These are phyloP conservation scores for Strombidium stylifer DNA, from an alignment of 73 alveolate genomes.

Conservation along the genomic window DNA sequence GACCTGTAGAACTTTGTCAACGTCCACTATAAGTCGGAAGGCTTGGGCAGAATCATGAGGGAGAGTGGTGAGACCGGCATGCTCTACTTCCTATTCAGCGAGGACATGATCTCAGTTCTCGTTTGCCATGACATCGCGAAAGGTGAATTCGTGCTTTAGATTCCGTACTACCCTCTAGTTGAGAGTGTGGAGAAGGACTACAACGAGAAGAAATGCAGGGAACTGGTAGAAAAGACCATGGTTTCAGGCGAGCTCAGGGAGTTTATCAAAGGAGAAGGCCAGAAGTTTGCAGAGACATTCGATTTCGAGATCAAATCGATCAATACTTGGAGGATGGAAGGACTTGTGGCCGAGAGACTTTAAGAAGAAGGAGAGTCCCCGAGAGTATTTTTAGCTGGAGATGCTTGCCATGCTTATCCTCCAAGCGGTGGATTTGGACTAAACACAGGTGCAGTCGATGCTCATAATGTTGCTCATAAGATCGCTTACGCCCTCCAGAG, in stretches of 20 bases:
- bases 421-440: too few relatives aligned
- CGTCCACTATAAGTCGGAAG: conserved; percentile 52
- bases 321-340: conserved; percentile 63
- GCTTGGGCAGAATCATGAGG: conserved; percentile 15
- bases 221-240: conserved; percentile 18
- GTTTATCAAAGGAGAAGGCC: too few relatives aligned
- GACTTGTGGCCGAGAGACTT: too few relatives aligned
- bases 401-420: too few relatives aligned
- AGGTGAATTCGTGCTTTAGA: conserved; percentile 62
- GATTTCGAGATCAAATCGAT: conserved; percentile 39
- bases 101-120: conserved; percentile 57
- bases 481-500: too few relatives aligned
- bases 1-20: conserved; percentile 61
- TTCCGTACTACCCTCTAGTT: conserved; percentile 65
- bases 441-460: too few relatives aligned
- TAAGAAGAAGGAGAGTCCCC: too few relatives aligned
- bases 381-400: too few relatives aligned
- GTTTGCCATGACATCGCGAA: conserved; percentile 59
- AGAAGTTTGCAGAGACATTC: not conserved
- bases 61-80: conserved; percentile 39
- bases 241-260: conserved; percentile 17
- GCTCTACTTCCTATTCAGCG: conserved; percentile 66
- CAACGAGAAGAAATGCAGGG: not conserved
- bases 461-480: too few relatives aligned
- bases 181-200: conserved; percentile 32